These are phyloP conservation scores for Argentina anserina DNA, from an alignment of 306 rosid species.

Conservation along the genomic window DNA sequence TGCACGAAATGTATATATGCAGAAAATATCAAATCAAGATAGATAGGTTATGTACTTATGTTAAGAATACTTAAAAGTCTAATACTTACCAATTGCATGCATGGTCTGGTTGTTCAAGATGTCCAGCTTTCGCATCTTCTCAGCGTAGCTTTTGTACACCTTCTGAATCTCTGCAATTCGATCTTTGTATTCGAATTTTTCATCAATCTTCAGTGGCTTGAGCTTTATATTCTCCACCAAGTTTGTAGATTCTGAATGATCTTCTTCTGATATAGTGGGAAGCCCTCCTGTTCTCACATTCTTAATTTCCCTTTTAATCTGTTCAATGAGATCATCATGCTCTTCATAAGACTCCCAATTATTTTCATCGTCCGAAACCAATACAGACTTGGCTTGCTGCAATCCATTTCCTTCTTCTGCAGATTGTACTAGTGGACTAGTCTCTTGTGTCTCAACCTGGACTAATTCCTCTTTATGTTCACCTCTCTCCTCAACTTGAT, in stretches of 20 bases:
- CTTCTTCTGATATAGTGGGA: conserved; percentile 69
- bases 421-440: not conserved
- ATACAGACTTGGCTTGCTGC: conserved; percentile 21
- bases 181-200: conserved; percentile 50
- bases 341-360: conserved; percentile 52
- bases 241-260: conserved; percentile 32
- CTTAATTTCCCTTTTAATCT: conserved; percentile 61
- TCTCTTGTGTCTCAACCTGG: conserved; percentile 13
- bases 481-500: conserved; percentile 8
- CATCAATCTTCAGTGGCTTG: conserved; percentile 49
- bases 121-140: conserved; percentile 76
- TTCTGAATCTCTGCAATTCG: conserved; percentile 57
- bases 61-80: not conserved
- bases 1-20: not conserved
- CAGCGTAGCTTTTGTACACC: conserved; percentile 56
- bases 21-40: conserved; percentile 4
- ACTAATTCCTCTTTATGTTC: conserved; percentile 15
- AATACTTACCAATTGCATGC: conserved; percentile 73
- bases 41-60: not conserved
- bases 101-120: conserved; percentile 73
- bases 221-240: conserved; percentile 29
- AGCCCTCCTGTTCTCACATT: conserved; percentile 71
- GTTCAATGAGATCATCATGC: conserved; percentile 71
- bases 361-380: conserved; percentile 25
- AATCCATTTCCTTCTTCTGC: conserved; percentile 21